These are phyloP conservation scores for Neopestalotiopsis sp. DNA, from an alignment of 2,329 filamentous ascomycete genomes.

Conservation along the genomic window DNA sequence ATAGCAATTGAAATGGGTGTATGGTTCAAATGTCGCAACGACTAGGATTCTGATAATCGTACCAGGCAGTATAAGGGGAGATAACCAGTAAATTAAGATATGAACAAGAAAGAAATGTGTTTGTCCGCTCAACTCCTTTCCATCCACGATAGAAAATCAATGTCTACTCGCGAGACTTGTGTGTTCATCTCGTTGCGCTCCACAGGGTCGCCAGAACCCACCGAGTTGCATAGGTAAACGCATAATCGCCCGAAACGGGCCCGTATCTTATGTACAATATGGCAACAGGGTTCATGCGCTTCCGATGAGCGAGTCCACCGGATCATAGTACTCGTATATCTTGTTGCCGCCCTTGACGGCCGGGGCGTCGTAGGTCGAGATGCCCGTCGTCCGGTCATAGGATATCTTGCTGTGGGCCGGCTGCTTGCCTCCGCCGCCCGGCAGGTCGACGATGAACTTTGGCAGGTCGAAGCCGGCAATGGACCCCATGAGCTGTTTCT, in stretches of 20 bases:
- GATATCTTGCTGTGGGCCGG: conserved; percentile 57
- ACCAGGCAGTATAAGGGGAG: too few relatives aligned
- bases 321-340: conserved; percentile 62
- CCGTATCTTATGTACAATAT: neutral
- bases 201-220: too few relatives aligned
- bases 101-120: too few relatives aligned
- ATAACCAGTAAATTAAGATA: too few relatives aligned
- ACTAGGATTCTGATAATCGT: too few relatives aligned
- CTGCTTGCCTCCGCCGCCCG: conserved; percentile 68
- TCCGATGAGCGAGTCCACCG: conserved; percentile 35
- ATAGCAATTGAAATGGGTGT: neutral
- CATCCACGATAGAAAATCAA: too few relatives aligned
- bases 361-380: conserved; percentile 62
- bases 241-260: too few relatives aligned
- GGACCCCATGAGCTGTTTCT: conserved; percentile 62
- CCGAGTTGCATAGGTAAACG: too few relatives aligned
- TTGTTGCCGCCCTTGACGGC: conserved; percentile 53
- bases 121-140: too few relatives aligned
- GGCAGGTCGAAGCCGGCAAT: conserved; percentile 69
- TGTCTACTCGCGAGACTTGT: too few relatives aligned
- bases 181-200: too few relatives aligned
- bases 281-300: neutral
- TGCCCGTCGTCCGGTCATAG: conserved; percentile 59
- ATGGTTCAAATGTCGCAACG: too few relatives aligned
- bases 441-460: conserved; percentile 67